phyloP scores from a whole-genome alignment of 371 early-diverging fungal species.

The Saksenaea vasiformis region DNA sequence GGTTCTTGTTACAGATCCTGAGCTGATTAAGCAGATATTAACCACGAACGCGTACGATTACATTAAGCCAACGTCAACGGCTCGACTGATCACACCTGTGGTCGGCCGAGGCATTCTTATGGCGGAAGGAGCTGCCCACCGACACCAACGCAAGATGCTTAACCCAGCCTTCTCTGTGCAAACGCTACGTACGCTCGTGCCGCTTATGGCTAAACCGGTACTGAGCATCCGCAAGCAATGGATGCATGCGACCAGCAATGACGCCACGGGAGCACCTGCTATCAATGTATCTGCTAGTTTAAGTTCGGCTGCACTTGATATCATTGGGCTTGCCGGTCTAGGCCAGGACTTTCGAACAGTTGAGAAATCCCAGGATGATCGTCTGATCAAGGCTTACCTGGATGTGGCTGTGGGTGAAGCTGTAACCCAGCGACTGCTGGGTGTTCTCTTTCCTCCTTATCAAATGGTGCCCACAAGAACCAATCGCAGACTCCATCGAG shows the following conservation, averaged over 20 bases:
- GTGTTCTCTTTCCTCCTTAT: conserved; percentile 32
- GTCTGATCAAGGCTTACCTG: conserved; percentile 45
- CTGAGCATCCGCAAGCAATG: conserved; percentile 30
- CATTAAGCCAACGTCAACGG: conserved; percentile 35
- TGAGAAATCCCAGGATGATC: conserved; percentile 20
- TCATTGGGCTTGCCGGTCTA: conserved; percentile 44
- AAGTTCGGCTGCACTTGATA: conserved; percentile 37
- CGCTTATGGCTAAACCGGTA: conserved; percentile 35
- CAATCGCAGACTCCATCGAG: conserved; percentile 18
- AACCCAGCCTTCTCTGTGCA: conserved; percentile 64
- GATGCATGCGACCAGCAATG: conserved; percentile 15
- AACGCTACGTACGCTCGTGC: conserved; percentile 42
- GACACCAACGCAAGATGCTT: conserved; percentile 63
- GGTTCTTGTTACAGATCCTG: conserved; percentile 54
- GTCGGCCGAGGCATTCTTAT: conserved; percentile 60
- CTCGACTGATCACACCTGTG: conserved; percentile 32
- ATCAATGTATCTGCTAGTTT: conserved; percentile 35
- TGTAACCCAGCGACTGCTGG: conserved; percentile 24
- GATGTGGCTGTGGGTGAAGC: conserved; percentile 29
- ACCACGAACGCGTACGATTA: conserved; percentile 54
- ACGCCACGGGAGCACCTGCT: conserved; percentile 12
- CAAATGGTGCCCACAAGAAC: conserved; percentile 28
- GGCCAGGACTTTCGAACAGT: conserved; percentile 43
- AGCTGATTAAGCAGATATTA: conserved; percentile 53
- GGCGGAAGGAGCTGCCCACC: conserved; percentile 59